Conservation (phyloP, 108 stramenopile species). For the Nannochloropsis gaditana region DNA sequence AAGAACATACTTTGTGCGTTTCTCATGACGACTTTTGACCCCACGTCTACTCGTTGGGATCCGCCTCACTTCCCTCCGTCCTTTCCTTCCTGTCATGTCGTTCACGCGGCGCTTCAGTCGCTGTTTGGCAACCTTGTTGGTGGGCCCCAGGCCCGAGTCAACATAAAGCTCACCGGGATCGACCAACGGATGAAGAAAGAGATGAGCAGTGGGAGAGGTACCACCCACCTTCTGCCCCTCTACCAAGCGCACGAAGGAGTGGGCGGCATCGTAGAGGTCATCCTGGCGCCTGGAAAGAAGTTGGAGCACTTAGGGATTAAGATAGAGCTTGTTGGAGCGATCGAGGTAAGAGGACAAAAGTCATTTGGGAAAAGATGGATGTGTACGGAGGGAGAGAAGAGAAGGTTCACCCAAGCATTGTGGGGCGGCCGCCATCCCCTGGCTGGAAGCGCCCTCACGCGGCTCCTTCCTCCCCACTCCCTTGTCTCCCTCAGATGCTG, state of each 20-base stretch:
- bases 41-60: neutral
- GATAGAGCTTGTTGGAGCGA: conserved; percentile 90
- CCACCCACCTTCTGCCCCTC: conserved; percentile 4
- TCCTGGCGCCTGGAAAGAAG: conserved; percentile 82
- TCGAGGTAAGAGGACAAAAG: conserved; percentile 56
- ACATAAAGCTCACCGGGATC: conserved; percentile 13
- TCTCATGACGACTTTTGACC: too few species aligned
- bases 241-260: conserved; percentile 42
- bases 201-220: neutral
- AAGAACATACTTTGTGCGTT: too few species aligned
- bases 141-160: conserved; percentile 20
- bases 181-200: conserved; percentile 21
- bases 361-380: neutral
- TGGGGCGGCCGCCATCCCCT: too few species aligned
- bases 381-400: neutral
- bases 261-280: conserved; percentile 70
- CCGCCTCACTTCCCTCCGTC: neutral
- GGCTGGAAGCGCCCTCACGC: too few species aligned
- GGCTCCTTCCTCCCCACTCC: conserved; percentile 6
- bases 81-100: neutral
- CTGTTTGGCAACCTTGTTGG: conserved; percentile 7
- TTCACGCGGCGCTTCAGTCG: neutral
- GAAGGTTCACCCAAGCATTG: neutral
- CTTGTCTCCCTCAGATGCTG: conserved; percentile 53
- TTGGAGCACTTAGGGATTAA: conserved; percentile 93